These are phyloP conservation scores for Aspergillus leporis DNA, from an alignment of 495 filamentous ascomycete genomes.

Conservation along the genomic window DNA sequence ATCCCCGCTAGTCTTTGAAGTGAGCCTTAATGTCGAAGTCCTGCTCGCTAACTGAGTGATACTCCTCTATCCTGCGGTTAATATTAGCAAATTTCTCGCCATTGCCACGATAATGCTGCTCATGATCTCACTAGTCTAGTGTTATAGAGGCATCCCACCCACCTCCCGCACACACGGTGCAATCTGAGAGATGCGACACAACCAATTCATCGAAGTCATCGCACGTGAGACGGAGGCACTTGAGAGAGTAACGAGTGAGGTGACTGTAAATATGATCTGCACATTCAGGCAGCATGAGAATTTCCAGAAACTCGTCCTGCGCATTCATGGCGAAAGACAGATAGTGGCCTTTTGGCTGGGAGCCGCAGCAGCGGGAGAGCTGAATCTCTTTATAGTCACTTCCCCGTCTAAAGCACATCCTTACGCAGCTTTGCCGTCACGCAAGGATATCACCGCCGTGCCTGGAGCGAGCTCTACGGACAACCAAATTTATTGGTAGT, in stretches of 20 bases:
- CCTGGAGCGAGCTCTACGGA: no score
- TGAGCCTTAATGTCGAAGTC: background rate
- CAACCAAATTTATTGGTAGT: no score
- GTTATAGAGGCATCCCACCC: constrained; percentile 2
- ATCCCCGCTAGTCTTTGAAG: background rate
- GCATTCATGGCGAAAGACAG: background rate
- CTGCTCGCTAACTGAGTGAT: background rate
- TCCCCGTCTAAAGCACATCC: no score
- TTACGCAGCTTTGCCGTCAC: no score
- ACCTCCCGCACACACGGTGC: constrained; percentile 7
- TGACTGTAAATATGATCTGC: background rate
- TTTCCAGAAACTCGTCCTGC: background rate
- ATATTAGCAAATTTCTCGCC: no score
- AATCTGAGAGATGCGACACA: background rate
- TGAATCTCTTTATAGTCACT: no score
- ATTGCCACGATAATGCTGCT: background rate
- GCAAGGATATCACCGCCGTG: no score
- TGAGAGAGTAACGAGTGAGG: constrained; percentile 2
- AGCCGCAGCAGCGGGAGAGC: no score
- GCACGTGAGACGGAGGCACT: constrained; percentile 7
- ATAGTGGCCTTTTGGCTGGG: no score
- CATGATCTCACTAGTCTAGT: background rate
- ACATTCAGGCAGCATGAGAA: background rate
- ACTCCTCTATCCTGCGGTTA: background rate
- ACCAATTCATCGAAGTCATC: background rate